Percentiles rank a stretch among this genome's conserved stretches.
Evolutionary conservation across 148 eudicot species (phyloP).

Genomic region (Rhododendron henanense): DNA sequence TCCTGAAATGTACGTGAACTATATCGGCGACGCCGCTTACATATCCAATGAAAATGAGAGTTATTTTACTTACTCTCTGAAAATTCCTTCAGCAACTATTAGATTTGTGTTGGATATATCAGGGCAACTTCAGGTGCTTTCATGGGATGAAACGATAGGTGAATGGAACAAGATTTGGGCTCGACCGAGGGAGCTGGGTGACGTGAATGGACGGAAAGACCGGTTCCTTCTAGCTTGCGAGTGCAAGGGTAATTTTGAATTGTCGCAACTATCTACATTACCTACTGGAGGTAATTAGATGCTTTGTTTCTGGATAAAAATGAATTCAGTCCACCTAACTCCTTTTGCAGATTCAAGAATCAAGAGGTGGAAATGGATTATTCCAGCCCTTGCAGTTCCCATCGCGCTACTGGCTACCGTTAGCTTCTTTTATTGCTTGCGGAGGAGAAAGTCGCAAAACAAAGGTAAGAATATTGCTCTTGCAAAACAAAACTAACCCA

Average conservation of each 20-base stretch:
- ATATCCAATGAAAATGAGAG: conserved; percentile 19
- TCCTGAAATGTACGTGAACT: conserved; percentile 23
- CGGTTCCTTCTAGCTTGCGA: too few relatives aligned
- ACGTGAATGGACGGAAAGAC: conserved; percentile 13
- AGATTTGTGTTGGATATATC: conserved; percentile 25
- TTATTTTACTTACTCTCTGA: conserved; percentile 19
- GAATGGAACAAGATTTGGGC: conserved; percentile 23
- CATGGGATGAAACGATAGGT: neutral
- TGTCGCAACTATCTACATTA: neutral
- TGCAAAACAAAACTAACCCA: neutral
- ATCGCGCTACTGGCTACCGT: neutral
- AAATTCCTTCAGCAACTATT: neutral
- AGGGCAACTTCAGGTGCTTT: conserved; percentile 18
- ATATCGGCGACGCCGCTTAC: neutral
- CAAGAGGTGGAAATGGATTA: neutral
- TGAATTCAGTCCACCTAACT: neutral
- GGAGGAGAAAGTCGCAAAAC: neutral
- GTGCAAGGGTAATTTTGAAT: too few relatives aligned
- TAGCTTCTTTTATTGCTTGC: neutral
- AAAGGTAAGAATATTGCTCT: neutral
- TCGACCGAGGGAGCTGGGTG: conserved; percentile 21
- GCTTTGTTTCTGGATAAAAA: neutral
- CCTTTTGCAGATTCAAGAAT: neutral
- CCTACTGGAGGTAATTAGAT: neutral
- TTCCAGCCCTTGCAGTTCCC: neutral